Base-by-base conservation (phyloP, 2,329 filamentous ascomycete genomes). In the Pleochaeta shiraiana region DNA sequence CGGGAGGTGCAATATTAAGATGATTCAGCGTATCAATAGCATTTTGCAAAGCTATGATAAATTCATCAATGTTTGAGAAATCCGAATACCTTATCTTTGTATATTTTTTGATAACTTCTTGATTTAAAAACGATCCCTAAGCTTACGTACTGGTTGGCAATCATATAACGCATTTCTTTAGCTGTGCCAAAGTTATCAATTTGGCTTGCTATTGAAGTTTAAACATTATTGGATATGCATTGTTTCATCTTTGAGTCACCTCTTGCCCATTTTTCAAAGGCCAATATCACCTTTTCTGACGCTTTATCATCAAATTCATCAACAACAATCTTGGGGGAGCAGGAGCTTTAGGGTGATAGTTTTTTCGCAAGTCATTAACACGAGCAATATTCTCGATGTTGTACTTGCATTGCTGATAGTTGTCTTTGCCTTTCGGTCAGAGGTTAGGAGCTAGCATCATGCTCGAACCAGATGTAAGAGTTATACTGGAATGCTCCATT, bases 101-200 rank as follows among this genome's bases (percentile, higher is more conserved):
- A n/a, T 53, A 7, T n/a, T n/a, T n/a, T n/a, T n/a, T n/a, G n/a
- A n/a, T n/a, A 11, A 26, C 47, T 53, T 53, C 21, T 53, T 53
- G 47, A 53, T 53, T 53, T 53, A 9, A 53, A n/a, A 21, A 53
- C 47, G 28, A 53, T 53, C 24, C 47, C 47, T 12, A 26, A 53
- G 28, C 47, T 53, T 53, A 26, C 47, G 28, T 53, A 53, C n/a
- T n/a, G n/a, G n/a, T n/a, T n/a, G n/a, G n/a, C n/a, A n/a, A n/a
- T n/a, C n/a, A n/a, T n/a, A n/a, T 53, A n/a, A n/a, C 47, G 28
- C 47, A 53, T 53, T 26, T 53, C 47, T 53, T 53, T 53, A n/a
- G 47, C 47, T 21, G 47, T 53, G 24, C n/a, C n/a, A 7, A 53
- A 14, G 28, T 26, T n/a, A 26, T 53, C 28, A n/a, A 53, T 26